Percentiles rank a stretch among this genome's conserved stretches.
These are phyloP conservation scores for Taxawa tesnikishii DNA, from an alignment of 2,329 filamentous ascomycete species.

Conservation along the genomic window DNA sequence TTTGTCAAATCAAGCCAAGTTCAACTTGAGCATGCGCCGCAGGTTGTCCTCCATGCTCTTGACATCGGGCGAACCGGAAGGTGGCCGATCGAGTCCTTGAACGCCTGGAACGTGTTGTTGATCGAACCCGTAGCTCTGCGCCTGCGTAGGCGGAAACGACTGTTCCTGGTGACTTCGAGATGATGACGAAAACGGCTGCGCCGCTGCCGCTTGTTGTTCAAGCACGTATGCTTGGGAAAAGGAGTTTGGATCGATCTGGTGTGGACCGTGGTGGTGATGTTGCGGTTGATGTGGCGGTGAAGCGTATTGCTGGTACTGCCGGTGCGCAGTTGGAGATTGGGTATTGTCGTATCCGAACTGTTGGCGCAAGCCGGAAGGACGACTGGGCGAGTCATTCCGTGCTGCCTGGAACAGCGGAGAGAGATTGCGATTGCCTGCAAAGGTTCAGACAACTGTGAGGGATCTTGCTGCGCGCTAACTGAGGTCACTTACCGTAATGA, in stretches of 20 bases:
- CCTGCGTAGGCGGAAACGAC: constrained; percentile 7
- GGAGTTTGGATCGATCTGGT: neutral
- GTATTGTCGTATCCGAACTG: neutral
- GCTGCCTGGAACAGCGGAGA: constrained; percentile 37
- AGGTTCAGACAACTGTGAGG: constrained; percentile 27
- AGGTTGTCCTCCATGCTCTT: constrained; percentile 26
- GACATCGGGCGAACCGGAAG: constrained; percentile 13
- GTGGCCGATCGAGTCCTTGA: neutral
- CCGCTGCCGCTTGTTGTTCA: constrained; percentile 2
- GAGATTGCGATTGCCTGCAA: constrained; percentile 35
- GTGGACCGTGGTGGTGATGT: too few species aligned
- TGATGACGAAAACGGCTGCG: constrained; percentile 11
- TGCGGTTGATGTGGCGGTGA: neutral
- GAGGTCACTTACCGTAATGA: constrained; percentile 13
- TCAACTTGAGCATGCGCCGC: constrained; percentile 24
- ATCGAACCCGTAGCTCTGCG: constrained; percentile 8
- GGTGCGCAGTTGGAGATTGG: neutral
- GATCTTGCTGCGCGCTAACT: constrained; percentile 14
- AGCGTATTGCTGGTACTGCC: neutral
- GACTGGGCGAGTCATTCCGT: constrained; percentile 13
- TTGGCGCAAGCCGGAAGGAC: neutral
- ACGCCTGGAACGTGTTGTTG: neutral
- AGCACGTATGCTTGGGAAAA: neutral
- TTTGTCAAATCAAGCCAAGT: neutral
- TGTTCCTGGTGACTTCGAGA: constrained; percentile 16